Base-by-base conservation (phyloP, 208 protist genomes). In the Herpetomonas muscarum region DNA sequence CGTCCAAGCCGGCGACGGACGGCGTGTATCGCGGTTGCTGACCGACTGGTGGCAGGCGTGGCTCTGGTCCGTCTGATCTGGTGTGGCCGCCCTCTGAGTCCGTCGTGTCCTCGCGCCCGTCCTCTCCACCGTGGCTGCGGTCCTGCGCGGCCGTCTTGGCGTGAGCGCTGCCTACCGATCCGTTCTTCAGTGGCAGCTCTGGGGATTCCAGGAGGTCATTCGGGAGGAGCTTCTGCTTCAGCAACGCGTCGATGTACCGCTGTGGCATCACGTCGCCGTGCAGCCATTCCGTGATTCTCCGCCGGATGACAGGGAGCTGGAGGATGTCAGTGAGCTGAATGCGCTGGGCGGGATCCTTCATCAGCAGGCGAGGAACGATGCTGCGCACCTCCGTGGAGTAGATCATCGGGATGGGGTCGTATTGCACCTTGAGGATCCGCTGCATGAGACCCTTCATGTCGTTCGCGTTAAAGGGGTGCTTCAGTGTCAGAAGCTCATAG, bases 401-500 rank as follows among this genome's bases (percentile, higher is more conserved):
- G 17, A 83, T 61, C 39, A 63, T 63, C 2, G 90, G 85, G 3
- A 93, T 21, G 4, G 86, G 85, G 15, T 90, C 80, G 59, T 94
- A 94, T 58, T 87, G 85, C 19, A 89, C 86, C 24, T 81, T 81
- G 15, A 96, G 70, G 47, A 96, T 96, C 45, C 86, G 83, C 70
- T 93, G 86, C 72, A 94, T 90, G 19, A 97, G 65, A 5, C 81
- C 87, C 44, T 85, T 84, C 76, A 95, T 87, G 67, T 87, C 90
- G 32, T 62, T 85, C 19, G 85, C 87, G 55, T 89, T 92, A 61
- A 97, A 97, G 1, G 92, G 88, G 67, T 94, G 92, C 47, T 85
- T 85, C 29, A 94, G 54, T 0, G 90, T 72, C 25, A 95, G 62
- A 44, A 93, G 44, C 58, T 97, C 93, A 67, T 95, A 97, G 24